These are phyloP conservation scores for Schizosaccharomyces pombe DNA, from an alignment of 805 yeast genomes.

Conservation along the genomic window DNA sequence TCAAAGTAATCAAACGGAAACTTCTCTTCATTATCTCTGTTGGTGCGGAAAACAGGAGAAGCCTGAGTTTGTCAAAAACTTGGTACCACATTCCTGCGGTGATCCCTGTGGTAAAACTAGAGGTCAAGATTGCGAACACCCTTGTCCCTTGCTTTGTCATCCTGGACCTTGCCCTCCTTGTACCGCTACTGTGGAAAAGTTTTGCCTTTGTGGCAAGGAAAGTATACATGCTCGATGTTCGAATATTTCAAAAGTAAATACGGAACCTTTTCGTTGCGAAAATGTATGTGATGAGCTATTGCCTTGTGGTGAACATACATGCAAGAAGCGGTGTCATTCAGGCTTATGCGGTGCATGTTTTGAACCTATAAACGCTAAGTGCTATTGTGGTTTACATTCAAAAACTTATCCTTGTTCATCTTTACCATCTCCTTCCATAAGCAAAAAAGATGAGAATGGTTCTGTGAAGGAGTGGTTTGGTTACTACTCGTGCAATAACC, in stretches of 20 bases:
- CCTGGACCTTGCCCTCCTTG: slow-evolving; percentile 76
- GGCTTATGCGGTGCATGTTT: slow-evolving; percentile 65
- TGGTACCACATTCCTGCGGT: slow-evolving; percentile 73
- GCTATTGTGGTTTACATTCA: slow-evolving; percentile 53
- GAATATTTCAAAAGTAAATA: slow-evolving; percentile 15
- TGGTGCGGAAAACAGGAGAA: slow-evolving; percentile 71
- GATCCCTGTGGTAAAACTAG: slow-evolving; percentile 44
- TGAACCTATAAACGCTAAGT: slow-evolving; percentile 23
- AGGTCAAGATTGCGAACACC: slow-evolving; percentile 32
- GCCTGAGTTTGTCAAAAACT: slow-evolving; percentile 25
- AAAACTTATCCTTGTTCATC: slow-evolving; percentile 24
- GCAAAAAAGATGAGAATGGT: slow-evolving; percentile 10
- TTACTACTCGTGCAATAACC: slow-evolving; percentile 24
- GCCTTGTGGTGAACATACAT: slow-evolving; percentile 52
- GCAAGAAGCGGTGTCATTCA: slow-evolving; percentile 42
- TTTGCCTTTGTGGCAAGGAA: slow-evolving; percentile 53
- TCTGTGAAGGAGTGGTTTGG: slow-evolving; percentile 24
- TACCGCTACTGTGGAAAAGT: slow-evolving; percentile 50
- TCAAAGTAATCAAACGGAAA: slow-evolving; percentile 23
- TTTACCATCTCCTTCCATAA: slow-evolving; percentile 5
- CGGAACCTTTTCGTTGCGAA: slow-evolving; percentile 27
- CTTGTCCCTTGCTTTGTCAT: slow-evolving; percentile 56
- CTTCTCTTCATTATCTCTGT: slow-evolving; percentile 41
- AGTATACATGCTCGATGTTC: slow-evolving; percentile 47
- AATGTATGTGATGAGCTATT: slow-evolving; percentile 34